Percentiles rank a stretch among this genome's conserved stretches.
phyloP scores from a whole-genome alignment of 2,329 filamentous ascomycete species.

The Penicillium sumatraense region DNA sequence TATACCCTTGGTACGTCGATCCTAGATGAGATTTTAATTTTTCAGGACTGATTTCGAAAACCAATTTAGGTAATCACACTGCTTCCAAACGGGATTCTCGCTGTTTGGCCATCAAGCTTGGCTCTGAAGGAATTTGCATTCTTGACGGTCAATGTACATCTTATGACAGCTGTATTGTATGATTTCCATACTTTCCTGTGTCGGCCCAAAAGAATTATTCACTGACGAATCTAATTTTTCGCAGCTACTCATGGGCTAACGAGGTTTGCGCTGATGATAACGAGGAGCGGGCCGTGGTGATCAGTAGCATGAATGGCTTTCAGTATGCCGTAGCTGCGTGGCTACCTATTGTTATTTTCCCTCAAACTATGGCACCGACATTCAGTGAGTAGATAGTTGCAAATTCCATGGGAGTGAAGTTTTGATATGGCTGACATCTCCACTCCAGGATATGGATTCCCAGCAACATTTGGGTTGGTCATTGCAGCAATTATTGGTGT shows the following conservation, averaged over 20 bases:
- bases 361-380: slow-evolving; percentile 16
- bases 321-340: slow-evolving; percentile 22
- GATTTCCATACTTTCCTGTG: neutral
- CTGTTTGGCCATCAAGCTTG: slow-evolving; percentile 16
- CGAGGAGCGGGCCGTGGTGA: slow-evolving; percentile 30
- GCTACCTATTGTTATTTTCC: slow-evolving; percentile 20
- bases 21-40: no score
- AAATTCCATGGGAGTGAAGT: neutral
- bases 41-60: no score
- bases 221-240: neutral
- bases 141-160: slow-evolving; percentile 16
- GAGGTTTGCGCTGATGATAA: slow-evolving; percentile 37
- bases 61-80: slow-evolving; percentile 35
- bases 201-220: neutral
- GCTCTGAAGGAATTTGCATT: slow-evolving; percentile 21
- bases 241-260: slow-evolving; percentile 23
- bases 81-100: slow-evolving; percentile 12
- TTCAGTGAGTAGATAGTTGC: slow-evolving; percentile 7
- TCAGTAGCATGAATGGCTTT: slow-evolving; percentile 62
- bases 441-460: slow-evolving; percentile 11
- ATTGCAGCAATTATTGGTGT: slow-evolving; percentile 10
- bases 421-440: neutral
- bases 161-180: slow-evolving; percentile 43
- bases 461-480: slow-evolving; percentile 13
- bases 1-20: slow-evolving; percentile 17